These are phyloP conservation scores for Fusarium sp. DNA, from an alignment of 2,329 filamentous ascomycete species.

Conservation along the genomic window DNA sequence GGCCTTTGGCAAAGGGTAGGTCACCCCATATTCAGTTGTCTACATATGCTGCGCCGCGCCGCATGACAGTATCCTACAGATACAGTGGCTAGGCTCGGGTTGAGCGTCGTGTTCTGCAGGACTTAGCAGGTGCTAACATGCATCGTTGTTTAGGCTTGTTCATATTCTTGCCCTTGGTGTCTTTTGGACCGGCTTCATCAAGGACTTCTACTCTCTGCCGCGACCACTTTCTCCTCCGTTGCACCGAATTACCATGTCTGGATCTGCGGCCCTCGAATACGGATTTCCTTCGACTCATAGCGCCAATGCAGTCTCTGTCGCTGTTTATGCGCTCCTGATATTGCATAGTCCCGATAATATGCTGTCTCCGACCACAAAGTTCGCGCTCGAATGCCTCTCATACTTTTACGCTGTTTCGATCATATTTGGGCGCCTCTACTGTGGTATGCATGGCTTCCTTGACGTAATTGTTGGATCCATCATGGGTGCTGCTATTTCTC, in stretches of 20 bases:
- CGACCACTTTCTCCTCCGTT: constrained; percentile 92
- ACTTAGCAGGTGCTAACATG: constrained; percentile 30
- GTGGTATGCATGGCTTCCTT: constrained; percentile 97
- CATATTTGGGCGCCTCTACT: constrained; percentile 90
- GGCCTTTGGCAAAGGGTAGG: constrained; percentile 86
- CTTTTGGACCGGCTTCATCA: constrained; percentile 91
- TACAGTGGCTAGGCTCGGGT: neutral
- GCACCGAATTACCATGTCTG: constrained; percentile 96
- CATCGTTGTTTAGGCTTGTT: constrained; percentile 63
- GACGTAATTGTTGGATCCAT: constrained; percentile 86
- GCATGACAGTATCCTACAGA: constrained; percentile 5
- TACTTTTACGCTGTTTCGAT: constrained; percentile 93
- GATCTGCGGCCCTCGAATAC: constrained; percentile 93
- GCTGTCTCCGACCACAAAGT: constrained; percentile 67
- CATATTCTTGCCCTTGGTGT: constrained; percentile 83
- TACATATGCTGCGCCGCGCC: constrained; percentile 17
- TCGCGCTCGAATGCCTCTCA: constrained; percentile 73
- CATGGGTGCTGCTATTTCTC: constrained; percentile 75
- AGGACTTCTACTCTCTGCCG: constrained; percentile 92
- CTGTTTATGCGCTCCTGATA: constrained; percentile 81
- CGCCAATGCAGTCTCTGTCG: constrained; percentile 95
- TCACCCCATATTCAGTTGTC: constrained; percentile 34
- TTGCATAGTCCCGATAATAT: constrained; percentile 74
- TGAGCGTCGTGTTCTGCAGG: neutral
- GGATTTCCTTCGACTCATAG: constrained; percentile 98